Percentiles rank a stretch among this genome's conserved stretches.
Evolutionary conservation across 1,284 basidiomycete genomes (phyloP).

Genomic region (Coniferiporia sulphurascens): DNA sequence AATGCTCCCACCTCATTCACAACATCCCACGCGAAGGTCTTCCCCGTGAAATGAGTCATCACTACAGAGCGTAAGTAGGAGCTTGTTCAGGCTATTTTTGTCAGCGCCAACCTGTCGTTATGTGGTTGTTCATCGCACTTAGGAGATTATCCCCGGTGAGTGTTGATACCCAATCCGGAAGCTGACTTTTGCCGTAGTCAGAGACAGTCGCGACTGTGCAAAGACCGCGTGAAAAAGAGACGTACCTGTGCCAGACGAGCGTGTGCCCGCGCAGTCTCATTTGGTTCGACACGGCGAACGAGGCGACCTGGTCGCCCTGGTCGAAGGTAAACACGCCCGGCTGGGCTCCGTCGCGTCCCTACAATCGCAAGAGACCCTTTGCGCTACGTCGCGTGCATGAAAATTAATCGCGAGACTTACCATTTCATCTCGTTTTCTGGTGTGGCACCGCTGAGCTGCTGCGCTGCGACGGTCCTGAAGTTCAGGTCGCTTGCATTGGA

Average conservation of each 20-base stretch:
- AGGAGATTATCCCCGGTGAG: conserved; percentile 5
- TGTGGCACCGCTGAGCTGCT: conserved; percentile 18
- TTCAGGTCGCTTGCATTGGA: conserved; percentile 14
- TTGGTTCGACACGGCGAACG: conserved; percentile 40
- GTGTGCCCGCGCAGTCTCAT: conserved; percentile 45
- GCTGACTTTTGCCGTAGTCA: conserved; percentile 27
- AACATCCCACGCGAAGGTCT: conserved; percentile 43
- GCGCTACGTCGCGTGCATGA: background rate
- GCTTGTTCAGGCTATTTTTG: background rate
- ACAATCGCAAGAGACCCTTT: background rate
- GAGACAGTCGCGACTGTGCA: background rate
- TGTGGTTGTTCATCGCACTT: conserved; percentile 11
- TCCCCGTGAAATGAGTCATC: conserved; percentile 35
- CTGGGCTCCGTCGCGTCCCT: conserved; percentile 49
- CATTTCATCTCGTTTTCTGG: conserved; percentile 21
- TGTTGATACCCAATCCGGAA: conserved; percentile 31
- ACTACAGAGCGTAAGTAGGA: conserved; percentile 2
- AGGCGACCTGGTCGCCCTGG: conserved; percentile 40
- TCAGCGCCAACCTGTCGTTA: conserved; percentile 9
- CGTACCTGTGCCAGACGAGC: conserved; percentile 53
- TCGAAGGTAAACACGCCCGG: conserved; percentile 44
- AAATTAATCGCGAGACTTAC: background rate
- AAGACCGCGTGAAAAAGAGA: conserved; percentile 40
- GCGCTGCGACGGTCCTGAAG: conserved; percentile 3
- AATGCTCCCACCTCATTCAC: conserved; percentile 30